Percentiles rank a stretch among this genome's conserved stretches.
Evolutionary conservation across 2,329 filamentous ascomycete species (phyloP).

Genomic region (Purpureocillium takamizusanense): DNA sequence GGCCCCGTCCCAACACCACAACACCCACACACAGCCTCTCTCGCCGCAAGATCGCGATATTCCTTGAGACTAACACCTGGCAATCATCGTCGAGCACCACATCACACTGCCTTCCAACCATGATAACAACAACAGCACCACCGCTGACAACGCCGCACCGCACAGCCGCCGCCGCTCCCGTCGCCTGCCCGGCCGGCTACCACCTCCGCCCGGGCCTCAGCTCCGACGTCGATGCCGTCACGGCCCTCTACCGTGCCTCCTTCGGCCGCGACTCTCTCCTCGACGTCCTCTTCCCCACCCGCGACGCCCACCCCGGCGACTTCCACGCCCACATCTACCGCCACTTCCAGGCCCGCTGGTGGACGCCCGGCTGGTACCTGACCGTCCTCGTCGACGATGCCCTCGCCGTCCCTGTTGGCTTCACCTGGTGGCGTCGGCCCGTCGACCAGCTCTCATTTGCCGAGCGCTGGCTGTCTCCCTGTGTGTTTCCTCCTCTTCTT

Average conservation of each 20-base stretch:
- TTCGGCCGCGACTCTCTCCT: slow-evolving; percentile 20
- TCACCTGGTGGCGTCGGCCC: slow-evolving; percentile 25
- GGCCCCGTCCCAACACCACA: no score
- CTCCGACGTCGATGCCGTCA: slow-evolving; percentile 17
- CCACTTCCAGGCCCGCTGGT: slow-evolving; percentile 21
- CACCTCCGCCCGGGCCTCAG: slow-evolving; percentile 19
- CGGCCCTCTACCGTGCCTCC: slow-evolving; percentile 17
- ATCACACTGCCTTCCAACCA: no score
- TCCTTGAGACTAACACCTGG: no score
- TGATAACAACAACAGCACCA: no score
- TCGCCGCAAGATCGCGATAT: no score
- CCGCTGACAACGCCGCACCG: no score
- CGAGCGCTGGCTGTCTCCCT: slow-evolving; percentile 20
- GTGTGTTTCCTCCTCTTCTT: slow-evolving; percentile 12
- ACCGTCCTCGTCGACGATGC: slow-evolving; percentile 14
- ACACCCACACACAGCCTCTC: no score
- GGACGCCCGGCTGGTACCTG: slow-evolving; percentile 21
- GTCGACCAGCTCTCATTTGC: slow-evolving; percentile 13
- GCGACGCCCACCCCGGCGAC: slow-evolving; percentile 10
- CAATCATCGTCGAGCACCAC: no score
- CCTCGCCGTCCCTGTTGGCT: slow-evolving; percentile 14
- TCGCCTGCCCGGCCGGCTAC: background rate
- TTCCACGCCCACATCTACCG: slow-evolving; percentile 13
- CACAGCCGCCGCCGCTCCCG: no score
- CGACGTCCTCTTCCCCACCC: slow-evolving; percentile 21